A percentile compares a stretch with the other conserved stretches of the same genome.
Conservation (phyloP, 2,329 filamentous ascomycete species). For the Waltergamsia citrina region DNA sequence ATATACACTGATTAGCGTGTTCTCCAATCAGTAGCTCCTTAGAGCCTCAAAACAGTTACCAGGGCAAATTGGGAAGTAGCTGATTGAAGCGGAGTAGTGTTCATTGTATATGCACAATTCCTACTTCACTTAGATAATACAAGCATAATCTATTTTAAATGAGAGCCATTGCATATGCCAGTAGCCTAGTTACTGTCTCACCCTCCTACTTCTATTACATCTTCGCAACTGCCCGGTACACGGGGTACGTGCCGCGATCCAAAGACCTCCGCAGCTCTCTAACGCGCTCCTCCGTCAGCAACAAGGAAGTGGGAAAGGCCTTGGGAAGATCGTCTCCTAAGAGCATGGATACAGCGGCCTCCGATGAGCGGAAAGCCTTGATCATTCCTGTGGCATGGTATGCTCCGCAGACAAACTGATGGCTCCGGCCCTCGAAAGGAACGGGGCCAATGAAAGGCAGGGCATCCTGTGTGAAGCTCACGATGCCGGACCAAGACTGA, state of each 20-base stretch:
- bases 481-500: slow-evolving; percentile 9
- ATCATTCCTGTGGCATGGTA: slow-evolving; percentile 11
- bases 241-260: slow-evolving; percentile 1
- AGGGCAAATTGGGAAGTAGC: too few relatives aligned
- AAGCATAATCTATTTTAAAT: too few relatives aligned
- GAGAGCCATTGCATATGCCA: too few relatives aligned
- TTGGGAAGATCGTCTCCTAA: slow-evolving; percentile 3
- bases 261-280: not conserved
- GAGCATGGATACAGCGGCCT: slow-evolving; percentile 4
- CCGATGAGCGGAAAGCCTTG: slow-evolving; percentile 6
- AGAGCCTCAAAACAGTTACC: too few relatives aligned
- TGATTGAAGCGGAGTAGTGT: too few relatives aligned
- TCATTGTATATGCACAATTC: too few relatives aligned
- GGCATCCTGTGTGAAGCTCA: slow-evolving; percentile 10
- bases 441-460: slow-evolving; percentile 8
- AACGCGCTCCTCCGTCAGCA: slow-evolving; percentile 5
- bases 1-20: too few relatives aligned
- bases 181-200: too few relatives aligned
- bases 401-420: slow-evolving; percentile 9
- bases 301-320: slow-evolving; percentile 7
- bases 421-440: slow-evolving; percentile 4
- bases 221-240: slow-evolving; percentile 1
- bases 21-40: too few relatives aligned
- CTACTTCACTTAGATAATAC: too few relatives aligned
- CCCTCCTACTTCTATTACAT: too few relatives aligned